These are phyloP conservation scores for Bjerkandera adusta DNA, from an alignment of 1,284 basidiomycete genomes.

Conservation along the genomic window DNA sequence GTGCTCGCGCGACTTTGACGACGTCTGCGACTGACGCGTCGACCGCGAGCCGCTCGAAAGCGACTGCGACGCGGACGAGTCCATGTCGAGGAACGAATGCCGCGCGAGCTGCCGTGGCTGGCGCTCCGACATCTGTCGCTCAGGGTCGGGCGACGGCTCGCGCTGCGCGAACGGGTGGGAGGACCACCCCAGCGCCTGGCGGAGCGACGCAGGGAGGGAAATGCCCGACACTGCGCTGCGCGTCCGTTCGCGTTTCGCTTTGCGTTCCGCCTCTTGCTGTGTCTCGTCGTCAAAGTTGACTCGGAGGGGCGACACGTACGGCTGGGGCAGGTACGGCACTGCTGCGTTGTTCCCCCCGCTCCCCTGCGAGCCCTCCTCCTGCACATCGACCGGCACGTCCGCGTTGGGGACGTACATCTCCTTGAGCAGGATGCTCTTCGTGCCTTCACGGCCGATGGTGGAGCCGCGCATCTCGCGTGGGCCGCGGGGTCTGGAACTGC, in stretches of 20 bases:
- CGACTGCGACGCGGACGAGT: constrained; percentile 40
- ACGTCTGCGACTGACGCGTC: constrained; percentile 21
- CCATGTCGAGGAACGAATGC: constrained; percentile 61
- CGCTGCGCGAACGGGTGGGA: neutral
- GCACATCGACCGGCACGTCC: constrained; percentile 10
- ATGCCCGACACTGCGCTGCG: constrained; percentile 24
- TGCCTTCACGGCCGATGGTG: constrained; percentile 15
- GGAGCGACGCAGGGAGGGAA: constrained; percentile 28
- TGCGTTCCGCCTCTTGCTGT: constrained; percentile 20
- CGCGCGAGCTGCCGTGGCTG: constrained; percentile 23
- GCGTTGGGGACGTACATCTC: constrained; percentile 15
- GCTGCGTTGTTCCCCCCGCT: neutral
- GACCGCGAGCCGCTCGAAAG: constrained; percentile 21
- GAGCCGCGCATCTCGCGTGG: constrained; percentile 26
- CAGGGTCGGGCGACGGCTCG: neutral
- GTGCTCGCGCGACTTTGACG: constrained; percentile 20
- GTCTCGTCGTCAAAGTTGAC: constrained; percentile 28
- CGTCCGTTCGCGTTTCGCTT: constrained; percentile 21
- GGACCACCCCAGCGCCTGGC: constrained; percentile 7
- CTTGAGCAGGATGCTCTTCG: constrained; percentile 27
- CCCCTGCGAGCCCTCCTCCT: constrained; percentile 10
- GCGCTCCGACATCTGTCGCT: neutral
- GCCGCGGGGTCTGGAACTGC: constrained; percentile 27
- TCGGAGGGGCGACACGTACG: constrained; percentile 22
- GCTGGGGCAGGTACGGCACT: neutral